Percentiles rank a stretch among this genome's conserved stretches.
phyloP scores from a whole-genome alignment of 495 filamentous ascomycete genomes.

The Staphylotrichum longicolle region DNA sequence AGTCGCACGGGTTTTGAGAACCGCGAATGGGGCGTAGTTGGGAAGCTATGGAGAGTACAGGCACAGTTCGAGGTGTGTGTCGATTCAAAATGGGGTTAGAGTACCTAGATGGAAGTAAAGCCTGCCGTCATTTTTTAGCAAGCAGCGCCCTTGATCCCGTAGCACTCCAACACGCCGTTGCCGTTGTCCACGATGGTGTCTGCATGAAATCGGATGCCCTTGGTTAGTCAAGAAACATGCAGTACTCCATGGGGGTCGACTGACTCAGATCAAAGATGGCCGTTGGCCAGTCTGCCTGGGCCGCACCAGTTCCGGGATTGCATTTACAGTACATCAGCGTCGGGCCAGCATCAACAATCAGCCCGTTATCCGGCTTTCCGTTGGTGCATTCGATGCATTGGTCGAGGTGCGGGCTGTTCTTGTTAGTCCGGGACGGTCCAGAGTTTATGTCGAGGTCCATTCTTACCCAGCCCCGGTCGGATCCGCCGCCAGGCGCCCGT shows the following conservation, averaged over 20 bases:
- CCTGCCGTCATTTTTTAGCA: conserved; percentile 11
- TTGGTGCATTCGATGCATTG: conserved; percentile 32
- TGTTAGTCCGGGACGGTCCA: neutral
- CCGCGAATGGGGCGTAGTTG: neutral
- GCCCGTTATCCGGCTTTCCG: conserved; percentile 13
- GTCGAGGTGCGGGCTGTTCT: conserved; percentile 23
- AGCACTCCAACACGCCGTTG: conserved; percentile 29
- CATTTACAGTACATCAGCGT: conserved; percentile 27
- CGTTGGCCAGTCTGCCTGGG: conserved; percentile 26
- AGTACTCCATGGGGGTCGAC: neutral
- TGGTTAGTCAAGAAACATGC: neutral
- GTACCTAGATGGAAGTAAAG: too few relatives aligned
- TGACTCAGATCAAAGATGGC: conserved; percentile 28
- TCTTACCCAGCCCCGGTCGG: conserved; percentile 22
- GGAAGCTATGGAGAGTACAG: too few relatives aligned
- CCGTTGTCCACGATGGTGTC: conserved; percentile 29
- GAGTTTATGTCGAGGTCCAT: neutral
- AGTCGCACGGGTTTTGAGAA: conserved; percentile 5
- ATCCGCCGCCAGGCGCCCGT: conserved; percentile 25
- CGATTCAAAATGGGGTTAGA: too few relatives aligned
- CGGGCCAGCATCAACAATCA: conserved; percentile 15
- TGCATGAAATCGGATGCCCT: neutral
- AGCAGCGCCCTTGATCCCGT: conserved; percentile 13
- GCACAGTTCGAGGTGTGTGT: too few relatives aligned
- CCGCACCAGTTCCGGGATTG: conserved; percentile 27